Evolutionary conservation across 768 basidiomycete species (phyloP).

Genomic region (Fomitopsis pulvina): DNA sequence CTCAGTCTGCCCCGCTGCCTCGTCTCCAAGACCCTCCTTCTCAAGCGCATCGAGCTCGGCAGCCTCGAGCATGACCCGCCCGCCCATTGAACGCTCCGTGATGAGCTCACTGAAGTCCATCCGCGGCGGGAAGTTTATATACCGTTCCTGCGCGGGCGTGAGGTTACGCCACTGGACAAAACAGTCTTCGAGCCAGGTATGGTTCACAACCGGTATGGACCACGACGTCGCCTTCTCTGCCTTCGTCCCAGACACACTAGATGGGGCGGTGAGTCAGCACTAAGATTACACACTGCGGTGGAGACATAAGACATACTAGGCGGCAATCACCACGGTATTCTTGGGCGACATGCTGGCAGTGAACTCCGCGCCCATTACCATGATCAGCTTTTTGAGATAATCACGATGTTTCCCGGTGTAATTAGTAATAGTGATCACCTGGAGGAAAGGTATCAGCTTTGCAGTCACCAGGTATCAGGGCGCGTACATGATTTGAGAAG

Average conservation of each 20-base stretch:
- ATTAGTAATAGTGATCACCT: slow-evolving; percentile 84
- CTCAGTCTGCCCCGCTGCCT: slow-evolving; percentile 6
- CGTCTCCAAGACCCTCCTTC: slow-evolving; percentile 11
- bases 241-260: slow-evolving; percentile 37
- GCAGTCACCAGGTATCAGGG: neutral
- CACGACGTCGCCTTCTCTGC: slow-evolving; percentile 68
- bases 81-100: slow-evolving; percentile 23
- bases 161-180: slow-evolving; percentile 73
- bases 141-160: slow-evolving; percentile 58
- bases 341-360: slow-evolving; percentile 73
- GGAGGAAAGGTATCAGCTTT: neutral
- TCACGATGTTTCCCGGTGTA: slow-evolving; percentile 84
- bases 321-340: slow-evolving; percentile 81
- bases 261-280: neutral
- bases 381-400: slow-evolving; percentile 80
- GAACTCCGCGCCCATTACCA: slow-evolving; percentile 69
- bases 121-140: slow-evolving; percentile 61
- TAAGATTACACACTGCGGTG: neutral
- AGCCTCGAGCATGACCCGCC: slow-evolving; percentile 19
- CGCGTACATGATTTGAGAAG: slow-evolving; percentile 55
- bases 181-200: slow-evolving; percentile 89
- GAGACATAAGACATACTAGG: slow-evolving; percentile 49
- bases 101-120: slow-evolving; percentile 52
- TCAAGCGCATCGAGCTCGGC: slow-evolving; percentile 22
- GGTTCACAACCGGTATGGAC: slow-evolving; percentile 85